Conservation (phyloP, 352 stramenopile species). For the Pythium coloratum region DNA sequence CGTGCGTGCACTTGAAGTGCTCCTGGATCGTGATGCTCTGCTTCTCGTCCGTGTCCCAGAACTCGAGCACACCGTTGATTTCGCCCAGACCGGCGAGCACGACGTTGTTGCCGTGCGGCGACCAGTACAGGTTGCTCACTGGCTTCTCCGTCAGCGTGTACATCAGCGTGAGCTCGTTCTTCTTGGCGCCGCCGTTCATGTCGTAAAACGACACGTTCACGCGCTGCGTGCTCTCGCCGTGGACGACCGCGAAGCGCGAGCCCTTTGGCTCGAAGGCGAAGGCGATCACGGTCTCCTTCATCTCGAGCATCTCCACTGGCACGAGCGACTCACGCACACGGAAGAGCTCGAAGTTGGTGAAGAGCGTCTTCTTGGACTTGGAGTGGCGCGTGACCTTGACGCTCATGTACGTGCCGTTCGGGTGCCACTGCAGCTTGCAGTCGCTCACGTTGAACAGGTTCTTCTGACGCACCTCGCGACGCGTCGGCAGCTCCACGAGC, state of each 20-base stretch:
- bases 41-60: slow-evolving; percentile 97
- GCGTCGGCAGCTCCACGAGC: slow-evolving; percentile 94
- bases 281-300: slow-evolving; percentile 95
- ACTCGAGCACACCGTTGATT: slow-evolving; percentile 95
- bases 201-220: slow-evolving; percentile 98
- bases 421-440: slow-evolving; percentile 95
- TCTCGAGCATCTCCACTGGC: slow-evolving; percentile 98
- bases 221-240: slow-evolving; percentile 92
- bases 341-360: slow-evolving; percentile 99
- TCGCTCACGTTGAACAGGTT: slow-evolving; percentile 98
- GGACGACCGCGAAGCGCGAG: slow-evolving; percentile 95
- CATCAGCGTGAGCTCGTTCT: slow-evolving; percentile 92
- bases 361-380: slow-evolving; percentile 98
- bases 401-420: slow-evolving; percentile 94
- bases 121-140: slow-evolving; percentile 98
- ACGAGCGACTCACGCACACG: slow-evolving; percentile 93
- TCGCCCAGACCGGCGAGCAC: slow-evolving; percentile 94
- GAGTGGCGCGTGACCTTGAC: slow-evolving; percentile 89
- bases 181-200: slow-evolving; percentile 76
- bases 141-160: slow-evolving; percentile 95
- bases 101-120: slow-evolving; percentile 91
- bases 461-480: slow-evolving; percentile 96
- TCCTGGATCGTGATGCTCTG: slow-evolving; percentile 94
- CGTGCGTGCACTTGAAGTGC: slow-evolving; percentile 98
- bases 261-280: slow-evolving; percentile 97